A percentile compares a stretch with the other conserved stretches of the same genome.
Conservation (phyloP, 2,329 filamentous ascomycete species). For the Xylariaceae sp. region DNA sequence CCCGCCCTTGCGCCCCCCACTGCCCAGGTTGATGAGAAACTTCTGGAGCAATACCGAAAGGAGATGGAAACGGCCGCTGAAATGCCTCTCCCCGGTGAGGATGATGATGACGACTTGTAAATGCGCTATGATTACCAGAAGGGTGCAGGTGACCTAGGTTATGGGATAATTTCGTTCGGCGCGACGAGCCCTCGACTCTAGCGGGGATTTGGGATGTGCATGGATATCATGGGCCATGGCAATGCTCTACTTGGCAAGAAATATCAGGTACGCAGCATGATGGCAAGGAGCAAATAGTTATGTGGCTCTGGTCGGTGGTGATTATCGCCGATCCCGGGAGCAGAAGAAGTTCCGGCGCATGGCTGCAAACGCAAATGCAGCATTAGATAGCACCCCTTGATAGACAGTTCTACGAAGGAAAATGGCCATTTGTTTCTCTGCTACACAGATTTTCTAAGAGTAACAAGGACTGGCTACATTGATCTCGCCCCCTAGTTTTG, state of each 20-base stretch:
- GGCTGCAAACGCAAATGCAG: constrained; percentile 40
- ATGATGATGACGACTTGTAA: constrained; percentile 76
- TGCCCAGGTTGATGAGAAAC: constrained; percentile 83
- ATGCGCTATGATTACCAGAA: constrained; percentile 35
- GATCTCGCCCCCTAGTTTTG: too few species aligned
- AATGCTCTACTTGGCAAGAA: constrained; percentile 39
- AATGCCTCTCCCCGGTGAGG: constrained; percentile 93
- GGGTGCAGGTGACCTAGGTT: constrained; percentile 22
- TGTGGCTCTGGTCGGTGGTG: constrained; percentile 36
- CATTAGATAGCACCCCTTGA: constrained; percentile 45
- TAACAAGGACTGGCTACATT: constrained; percentile 14
- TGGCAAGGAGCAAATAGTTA: constrained; percentile 32
- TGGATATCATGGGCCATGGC: constrained; percentile 37
- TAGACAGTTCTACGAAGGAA: constrained; percentile 42
- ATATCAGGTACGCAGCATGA: constrained; percentile 33
- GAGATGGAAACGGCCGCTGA: constrained; percentile 85
- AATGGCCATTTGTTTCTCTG: constrained; percentile 31
- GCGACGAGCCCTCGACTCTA: constrained; percentile 15
- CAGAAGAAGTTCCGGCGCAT: constrained; percentile 40
- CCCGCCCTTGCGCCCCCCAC: constrained; percentile 94
- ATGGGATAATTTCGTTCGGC: constrained; percentile 16
- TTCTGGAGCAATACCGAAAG: constrained; percentile 81
- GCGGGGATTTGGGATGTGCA: constrained; percentile 26
- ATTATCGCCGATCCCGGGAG: constrained; percentile 29
- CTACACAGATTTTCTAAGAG: constrained; percentile 12